A percentile compares a stretch with the other conserved stretches of the same genome.
Conservation (phyloP, 495 filamentous ascomycete genomes). For the Aspergillus egyptiacus region DNA sequence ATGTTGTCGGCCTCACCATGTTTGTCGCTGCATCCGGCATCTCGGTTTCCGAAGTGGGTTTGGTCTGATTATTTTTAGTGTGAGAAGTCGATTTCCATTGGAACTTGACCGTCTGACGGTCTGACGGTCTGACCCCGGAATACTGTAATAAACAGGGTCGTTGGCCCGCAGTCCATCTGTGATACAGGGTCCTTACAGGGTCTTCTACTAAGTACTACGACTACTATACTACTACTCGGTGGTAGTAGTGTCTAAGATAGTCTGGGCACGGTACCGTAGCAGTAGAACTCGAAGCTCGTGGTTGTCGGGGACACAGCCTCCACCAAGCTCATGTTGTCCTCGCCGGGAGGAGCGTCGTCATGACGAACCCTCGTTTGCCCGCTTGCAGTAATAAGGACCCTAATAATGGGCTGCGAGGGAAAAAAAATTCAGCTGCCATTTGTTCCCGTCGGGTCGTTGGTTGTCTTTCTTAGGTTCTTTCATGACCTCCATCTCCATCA, state of each 20-base stretch:
- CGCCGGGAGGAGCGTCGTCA: background rate
- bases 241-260: background rate
- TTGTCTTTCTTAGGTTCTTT: background rate
- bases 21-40: constrained; percentile 3
- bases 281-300: background rate
- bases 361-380: background rate
- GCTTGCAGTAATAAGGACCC: constrained; percentile 21
- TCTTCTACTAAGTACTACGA: too few relatives aligned
- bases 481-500: background rate
- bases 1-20: too few relatives aligned
- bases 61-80: background rate
- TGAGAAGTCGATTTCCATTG: too few relatives aligned
- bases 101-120: too few relatives aligned
- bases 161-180: too few relatives aligned
- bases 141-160: background rate
- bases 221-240: too few relatives aligned
- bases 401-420: too few relatives aligned
- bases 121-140: background rate
- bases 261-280: constrained; percentile 4
- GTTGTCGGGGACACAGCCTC: constrained; percentile 25
- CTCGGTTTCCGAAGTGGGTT: background rate
- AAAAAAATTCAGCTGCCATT: too few relatives aligned
- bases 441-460: too few relatives aligned
- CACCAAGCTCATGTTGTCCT: constrained; percentile 9
- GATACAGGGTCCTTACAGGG: too few relatives aligned